phyloP scores from a whole-genome alignment of 1,284 basidiomycete genomes.

The Trametes polyzona region DNA sequence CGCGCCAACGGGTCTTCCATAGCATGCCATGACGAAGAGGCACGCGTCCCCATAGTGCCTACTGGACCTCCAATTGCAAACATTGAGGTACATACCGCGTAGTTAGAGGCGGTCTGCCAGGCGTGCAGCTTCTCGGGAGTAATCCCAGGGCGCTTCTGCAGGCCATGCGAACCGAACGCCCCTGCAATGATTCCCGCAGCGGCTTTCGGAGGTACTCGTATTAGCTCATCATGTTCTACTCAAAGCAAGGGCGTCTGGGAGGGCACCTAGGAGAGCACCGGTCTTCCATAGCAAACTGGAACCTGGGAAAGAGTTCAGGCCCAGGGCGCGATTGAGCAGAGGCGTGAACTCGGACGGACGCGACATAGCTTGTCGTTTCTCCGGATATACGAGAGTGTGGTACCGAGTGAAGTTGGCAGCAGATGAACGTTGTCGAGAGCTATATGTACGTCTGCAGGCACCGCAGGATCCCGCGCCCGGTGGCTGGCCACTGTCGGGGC shows the following conservation, averaged over 20 bases:
- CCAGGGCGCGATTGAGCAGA: conserved; percentile 27
- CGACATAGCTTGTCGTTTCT: conserved; percentile 20
- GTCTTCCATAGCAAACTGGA: conserved; percentile 33
- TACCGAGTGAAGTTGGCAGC: neutral
- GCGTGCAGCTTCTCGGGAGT: conserved; percentile 56
- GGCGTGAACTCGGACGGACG: conserved; percentile 30
- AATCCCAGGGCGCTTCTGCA: conserved; percentile 52
- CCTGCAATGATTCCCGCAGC: conserved; percentile 63
- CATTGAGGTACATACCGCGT: conserved; percentile 51
- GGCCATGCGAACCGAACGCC: conserved; percentile 73
- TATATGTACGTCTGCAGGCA: no score
- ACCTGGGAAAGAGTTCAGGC: conserved; percentile 18
- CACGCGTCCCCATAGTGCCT: no score
- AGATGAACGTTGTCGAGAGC: no score
- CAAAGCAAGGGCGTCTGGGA: neutral
- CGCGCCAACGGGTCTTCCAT: no score
- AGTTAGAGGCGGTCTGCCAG: conserved; percentile 68
- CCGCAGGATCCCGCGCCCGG: no score
- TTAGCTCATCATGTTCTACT: no score
- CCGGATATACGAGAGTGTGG: neutral
- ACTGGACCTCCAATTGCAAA: no score
- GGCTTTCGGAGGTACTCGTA: conserved; percentile 39
- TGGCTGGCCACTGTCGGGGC: no score
- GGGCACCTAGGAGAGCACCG: conserved; percentile 35
- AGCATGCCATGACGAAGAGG: no score